Conservation (phyloP, 2,329 filamentous ascomycete species). For the Drechslera avenae region DNA sequence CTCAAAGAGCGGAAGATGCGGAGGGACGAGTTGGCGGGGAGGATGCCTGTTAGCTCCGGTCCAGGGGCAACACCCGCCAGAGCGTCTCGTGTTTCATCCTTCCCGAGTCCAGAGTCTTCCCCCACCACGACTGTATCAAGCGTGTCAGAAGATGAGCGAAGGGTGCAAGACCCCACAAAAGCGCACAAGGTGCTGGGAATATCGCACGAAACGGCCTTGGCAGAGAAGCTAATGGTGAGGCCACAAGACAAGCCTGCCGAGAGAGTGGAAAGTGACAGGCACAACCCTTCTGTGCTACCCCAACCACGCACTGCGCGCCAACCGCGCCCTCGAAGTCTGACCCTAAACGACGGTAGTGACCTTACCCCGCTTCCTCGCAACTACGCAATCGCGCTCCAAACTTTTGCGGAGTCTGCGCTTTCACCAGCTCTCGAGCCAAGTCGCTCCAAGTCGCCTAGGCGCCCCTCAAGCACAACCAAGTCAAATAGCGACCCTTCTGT, state of each 20-base stretch:
- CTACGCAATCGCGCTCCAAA: slow-evolving; percentile 47
- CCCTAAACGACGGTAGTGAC: slow-evolving; percentile 42
- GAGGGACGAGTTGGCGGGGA: slow-evolving; percentile 53
- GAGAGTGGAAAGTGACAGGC: slow-evolving; percentile 5
- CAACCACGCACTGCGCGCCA: slow-evolving; percentile 31
- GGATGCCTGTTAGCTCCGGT: slow-evolving; percentile 43
- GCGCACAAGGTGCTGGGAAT: slow-evolving; percentile 52
- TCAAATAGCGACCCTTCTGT: slow-evolving; percentile 23
- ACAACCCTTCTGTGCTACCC: slow-evolving; percentile 14
- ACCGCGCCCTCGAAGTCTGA: slow-evolving; percentile 39
- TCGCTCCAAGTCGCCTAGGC: slow-evolving; percentile 17
- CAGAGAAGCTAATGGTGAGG: slow-evolving; percentile 18
- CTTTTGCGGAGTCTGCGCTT: slow-evolving; percentile 32
- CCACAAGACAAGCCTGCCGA: slow-evolving; percentile 4
- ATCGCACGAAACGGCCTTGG: slow-evolving; percentile 23
- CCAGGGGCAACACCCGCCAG: slow-evolving; percentile 48
- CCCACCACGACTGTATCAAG: slow-evolving; percentile 43
- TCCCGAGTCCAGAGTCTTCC: slow-evolving; percentile 35
- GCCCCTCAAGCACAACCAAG: slow-evolving; percentile 27
- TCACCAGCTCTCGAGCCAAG: slow-evolving; percentile 17
- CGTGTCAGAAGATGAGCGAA: slow-evolving; percentile 32
- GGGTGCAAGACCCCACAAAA: slow-evolving; percentile 43
- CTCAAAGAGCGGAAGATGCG: slow-evolving; percentile 62
- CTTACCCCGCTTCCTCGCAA: slow-evolving; percentile 47
- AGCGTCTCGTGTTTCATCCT: slow-evolving; percentile 43